Conservation (phyloP, 2,329 filamentous ascomycete genomes). For the Ceratocystis cubensis region DNA sequence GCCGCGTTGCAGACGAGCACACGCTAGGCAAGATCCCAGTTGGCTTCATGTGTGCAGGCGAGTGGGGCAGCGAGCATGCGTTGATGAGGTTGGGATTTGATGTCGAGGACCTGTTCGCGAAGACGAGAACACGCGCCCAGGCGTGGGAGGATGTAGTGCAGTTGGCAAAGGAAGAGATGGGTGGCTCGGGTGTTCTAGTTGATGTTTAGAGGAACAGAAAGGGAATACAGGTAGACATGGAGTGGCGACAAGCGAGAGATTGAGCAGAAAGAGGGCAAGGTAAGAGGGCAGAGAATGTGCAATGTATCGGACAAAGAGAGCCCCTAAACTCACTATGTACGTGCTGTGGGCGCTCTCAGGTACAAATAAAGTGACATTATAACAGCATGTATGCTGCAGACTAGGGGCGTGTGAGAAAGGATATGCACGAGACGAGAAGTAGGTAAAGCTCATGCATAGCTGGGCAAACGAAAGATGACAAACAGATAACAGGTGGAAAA, state of each 20-base stretch:
- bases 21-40: constrained; percentile 35
- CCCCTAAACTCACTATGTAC: too few relatives aligned
- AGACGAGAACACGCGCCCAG: constrained; percentile 28
- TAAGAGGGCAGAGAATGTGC: too few relatives aligned
- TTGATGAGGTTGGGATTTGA: constrained; percentile 39
- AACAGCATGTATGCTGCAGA: background rate
- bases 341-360: background rate
- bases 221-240: background rate
- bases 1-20: constrained; percentile 26
- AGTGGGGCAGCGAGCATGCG: constrained; percentile 41
- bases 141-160: constrained; percentile 37
- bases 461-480: too few relatives aligned
- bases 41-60: constrained; percentile 43
- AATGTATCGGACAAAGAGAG: background rate
- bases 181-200: background rate
- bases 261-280: background rate
- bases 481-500: background rate
- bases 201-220: background rate
- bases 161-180: constrained; percentile 25
- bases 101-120: constrained; percentile 32
- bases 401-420: background rate
- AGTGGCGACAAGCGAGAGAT: background rate
- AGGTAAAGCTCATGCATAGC: too few relatives aligned
- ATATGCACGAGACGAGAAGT: too few relatives aligned
- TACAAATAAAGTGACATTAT: background rate